Base-by-base conservation (phyloP, 75 land plant species). In the Cunninghamia lanceolata region DNA sequence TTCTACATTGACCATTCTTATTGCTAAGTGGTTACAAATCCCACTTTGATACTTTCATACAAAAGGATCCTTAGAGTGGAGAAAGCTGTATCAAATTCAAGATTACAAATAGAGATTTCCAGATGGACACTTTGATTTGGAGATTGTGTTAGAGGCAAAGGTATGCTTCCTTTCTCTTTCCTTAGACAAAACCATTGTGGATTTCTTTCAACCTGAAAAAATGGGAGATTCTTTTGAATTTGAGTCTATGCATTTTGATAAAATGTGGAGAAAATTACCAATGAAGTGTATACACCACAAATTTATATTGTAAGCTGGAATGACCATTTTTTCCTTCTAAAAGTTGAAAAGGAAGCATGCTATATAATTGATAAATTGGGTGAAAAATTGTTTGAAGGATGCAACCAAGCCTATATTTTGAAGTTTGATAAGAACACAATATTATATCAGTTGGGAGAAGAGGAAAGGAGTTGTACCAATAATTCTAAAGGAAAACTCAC, bases 21-120 rank as follows among this genome's bases (percentile, higher is more conserved):
- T 97, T 88, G 96, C 99, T 38, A 94, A 97, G 70, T 97, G 99
- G 99, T 89, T 97, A 46, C 99, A 93, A 90, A 87, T 94, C 95
- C 14, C 95, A 94, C 82, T 94, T 97, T 63, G 96, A 97, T 85
- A 91, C 89, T 59, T 86, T 97, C 76, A 95, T 97, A 46, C 82
- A 82, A 97, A 97, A 39, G 97, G 99, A 8, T 97, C 97, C 2
- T 88, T 91, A 9, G 96, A 94, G 82, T 97, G 99, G 99, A 92
- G 99, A 73, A 93, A 92, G 3, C 92, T 97, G 4, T 96, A 96
- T 83, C 91, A 92, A 46, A 92, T 89, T 47, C 90, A 91, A 34
- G 79, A 85, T 11, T 94, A 94, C 81, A 89, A 87, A 84, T 87
- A 90, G 81, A 86, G 90, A 17, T 97, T 97, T 85, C 95, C 96